These are phyloP conservation scores for Achlya hypogyna DNA, from an alignment of 352 stramenopile genomes.

Conservation along the genomic window DNA sequence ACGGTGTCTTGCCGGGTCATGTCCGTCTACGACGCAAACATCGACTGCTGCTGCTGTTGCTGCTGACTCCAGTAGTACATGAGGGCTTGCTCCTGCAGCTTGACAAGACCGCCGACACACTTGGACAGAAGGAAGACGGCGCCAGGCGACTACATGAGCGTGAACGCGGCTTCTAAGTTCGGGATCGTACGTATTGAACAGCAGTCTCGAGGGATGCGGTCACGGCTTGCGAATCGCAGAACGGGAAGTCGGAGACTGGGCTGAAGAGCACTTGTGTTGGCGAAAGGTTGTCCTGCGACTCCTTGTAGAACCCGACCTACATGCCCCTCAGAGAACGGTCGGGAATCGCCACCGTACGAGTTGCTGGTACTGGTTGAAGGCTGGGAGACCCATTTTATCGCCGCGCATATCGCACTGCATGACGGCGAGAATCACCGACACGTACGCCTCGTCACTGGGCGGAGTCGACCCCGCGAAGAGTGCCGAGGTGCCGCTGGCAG, in stretches of 20 bases:
- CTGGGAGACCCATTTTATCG: slow-evolving; percentile 67
- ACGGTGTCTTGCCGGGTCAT: background rate
- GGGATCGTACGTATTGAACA: slow-evolving; percentile 9
- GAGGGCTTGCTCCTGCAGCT: slow-evolving; percentile 72
- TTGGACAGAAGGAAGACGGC: slow-evolving; percentile 72
- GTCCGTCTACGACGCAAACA: background rate
- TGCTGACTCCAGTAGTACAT: slow-evolving; percentile 83
- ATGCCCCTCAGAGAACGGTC: background rate
- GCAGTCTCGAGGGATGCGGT: slow-evolving; percentile 34
- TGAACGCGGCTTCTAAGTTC: background rate
- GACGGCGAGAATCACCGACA: slow-evolving; percentile 3
- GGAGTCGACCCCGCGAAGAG: background rate
- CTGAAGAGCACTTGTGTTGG: slow-evolving; percentile 74
- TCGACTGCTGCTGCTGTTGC: background rate
- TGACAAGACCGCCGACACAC: slow-evolving; percentile 76
- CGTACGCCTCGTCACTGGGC: background rate
- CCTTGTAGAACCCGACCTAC: slow-evolving; percentile 73
- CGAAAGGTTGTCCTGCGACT: slow-evolving; percentile 49
- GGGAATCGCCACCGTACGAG: slow-evolving; percentile 41
- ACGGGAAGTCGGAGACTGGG: slow-evolving; percentile 41
- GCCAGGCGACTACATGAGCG: slow-evolving; percentile 33
- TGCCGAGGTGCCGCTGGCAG: background rate
- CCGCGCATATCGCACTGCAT: slow-evolving; percentile 20
- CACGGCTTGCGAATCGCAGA: slow-evolving; percentile 55
- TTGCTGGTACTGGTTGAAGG: slow-evolving; percentile 74